These are phyloP conservation scores for Acorus calamus DNA, from an alignment of 106 monocot species.

Conservation along the genomic window DNA sequence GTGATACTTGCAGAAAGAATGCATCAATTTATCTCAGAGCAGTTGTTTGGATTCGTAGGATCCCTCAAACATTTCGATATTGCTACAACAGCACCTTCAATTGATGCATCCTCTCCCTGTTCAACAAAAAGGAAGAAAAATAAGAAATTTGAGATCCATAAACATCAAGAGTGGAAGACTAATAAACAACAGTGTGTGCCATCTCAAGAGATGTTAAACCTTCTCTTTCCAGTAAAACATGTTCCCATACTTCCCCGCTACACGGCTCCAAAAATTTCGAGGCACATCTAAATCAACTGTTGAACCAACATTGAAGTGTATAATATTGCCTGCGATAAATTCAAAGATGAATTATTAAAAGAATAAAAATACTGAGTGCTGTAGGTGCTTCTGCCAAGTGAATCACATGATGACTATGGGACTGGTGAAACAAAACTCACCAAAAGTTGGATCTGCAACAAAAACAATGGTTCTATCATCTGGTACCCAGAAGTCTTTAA, in stretches of 20 bases:
- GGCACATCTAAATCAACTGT: constrained; percentile 73
- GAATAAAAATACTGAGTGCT: no score
- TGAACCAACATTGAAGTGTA: constrained; percentile 83
- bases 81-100: constrained; percentile 77
- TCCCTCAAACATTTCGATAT: constrained; percentile 79
- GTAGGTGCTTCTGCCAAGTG: no score
- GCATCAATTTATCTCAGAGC: constrained; percentile 27
- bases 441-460: constrained; percentile 96
- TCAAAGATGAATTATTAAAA: background rate
- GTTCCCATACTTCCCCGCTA: constrained; percentile 87
- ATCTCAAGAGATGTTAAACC: constrained; percentile 17
- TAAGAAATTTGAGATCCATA: background rate
- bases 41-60: constrained; percentile 57
- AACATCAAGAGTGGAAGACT: no score
- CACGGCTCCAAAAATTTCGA: constrained; percentile 78
- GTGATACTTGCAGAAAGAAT: no score
- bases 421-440: constrained; percentile 14
- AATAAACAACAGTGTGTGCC: no score
- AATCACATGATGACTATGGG: no score
- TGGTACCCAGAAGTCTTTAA: constrained; percentile 88
- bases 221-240: constrained; percentile 99
- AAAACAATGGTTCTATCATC: constrained; percentile 90
- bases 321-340: constrained; percentile 51
- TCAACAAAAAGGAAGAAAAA: background rate
- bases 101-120: constrained; percentile 87